Conservation (phyloP, 495 filamentous ascomycete species). For the Talaromyces wortmannii region DNA sequence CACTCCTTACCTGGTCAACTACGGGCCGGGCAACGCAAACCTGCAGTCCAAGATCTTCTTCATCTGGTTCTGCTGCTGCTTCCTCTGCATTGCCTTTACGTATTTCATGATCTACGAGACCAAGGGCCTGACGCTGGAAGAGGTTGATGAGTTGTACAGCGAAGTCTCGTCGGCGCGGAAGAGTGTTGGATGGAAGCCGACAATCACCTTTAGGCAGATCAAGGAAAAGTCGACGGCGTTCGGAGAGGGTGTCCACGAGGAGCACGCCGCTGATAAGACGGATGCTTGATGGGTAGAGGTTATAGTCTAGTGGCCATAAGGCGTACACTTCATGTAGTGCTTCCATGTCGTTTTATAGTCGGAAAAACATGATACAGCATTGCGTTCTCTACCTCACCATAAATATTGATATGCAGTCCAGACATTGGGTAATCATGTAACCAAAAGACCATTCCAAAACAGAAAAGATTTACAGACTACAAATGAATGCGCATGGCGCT, state of each 20-base stretch:
- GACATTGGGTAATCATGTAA: no score
- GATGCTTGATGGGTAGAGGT: no score
- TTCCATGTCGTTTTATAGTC: no score
- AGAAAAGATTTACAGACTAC: no score
- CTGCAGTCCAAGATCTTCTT: slow-evolving; percentile 62
- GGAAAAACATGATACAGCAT: no score
- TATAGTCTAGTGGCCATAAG: no score
- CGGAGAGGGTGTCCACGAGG: neutral
- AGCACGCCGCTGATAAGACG: no score
- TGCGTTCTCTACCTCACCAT: no score
- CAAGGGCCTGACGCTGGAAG: slow-evolving; percentile 74
- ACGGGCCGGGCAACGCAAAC: slow-evolving; percentile 56
- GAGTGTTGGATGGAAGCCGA: slow-evolving; percentile 1
- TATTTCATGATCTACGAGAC: slow-evolving; percentile 78
- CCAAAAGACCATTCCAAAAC: no score
- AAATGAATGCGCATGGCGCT: no score
- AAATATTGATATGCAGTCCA: no score
- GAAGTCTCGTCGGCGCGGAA: slow-evolving; percentile 33
- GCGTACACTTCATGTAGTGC: no score
- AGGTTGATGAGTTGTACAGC: slow-evolving; percentile 74
- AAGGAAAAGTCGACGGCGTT: neutral
- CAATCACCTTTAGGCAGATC: neutral
- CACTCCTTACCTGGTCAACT: slow-evolving; percentile 72
- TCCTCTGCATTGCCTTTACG: slow-evolving; percentile 66
- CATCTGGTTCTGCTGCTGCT: slow-evolving; percentile 69